Evolutionary conservation across 2,329 filamentous ascomycete species (phyloP).

Genomic region (Sarocladium kiliense): DNA sequence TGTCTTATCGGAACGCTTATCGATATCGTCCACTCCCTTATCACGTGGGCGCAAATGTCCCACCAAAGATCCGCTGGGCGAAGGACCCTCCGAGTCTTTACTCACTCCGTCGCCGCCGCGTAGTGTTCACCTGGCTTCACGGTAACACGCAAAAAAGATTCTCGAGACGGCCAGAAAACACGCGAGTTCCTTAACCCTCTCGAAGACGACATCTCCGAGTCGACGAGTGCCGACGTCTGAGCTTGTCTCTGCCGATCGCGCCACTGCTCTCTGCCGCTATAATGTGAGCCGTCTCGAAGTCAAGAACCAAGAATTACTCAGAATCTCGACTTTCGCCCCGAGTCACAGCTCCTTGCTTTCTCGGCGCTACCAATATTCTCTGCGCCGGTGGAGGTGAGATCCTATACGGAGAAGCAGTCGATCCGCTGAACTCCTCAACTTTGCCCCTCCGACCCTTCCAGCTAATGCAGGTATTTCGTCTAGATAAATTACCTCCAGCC

Average conservation of each 20-base stretch:
- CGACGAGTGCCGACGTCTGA: neutral
- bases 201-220: neutral
- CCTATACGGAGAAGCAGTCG: neutral
- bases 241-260: conserved; percentile 1
- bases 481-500: neutral
- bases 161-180: neutral
- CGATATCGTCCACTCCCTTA: conserved; percentile 25
- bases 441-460: neutral
- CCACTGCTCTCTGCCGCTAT: conserved; percentile 11
- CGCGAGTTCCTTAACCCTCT: neutral
- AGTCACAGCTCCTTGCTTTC: neutral
- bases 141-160: conserved; percentile 1
- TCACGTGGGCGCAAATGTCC: conserved; percentile 37
- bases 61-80: conserved; percentile 23
- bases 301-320: conserved; percentile 9
- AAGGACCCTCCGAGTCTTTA: neutral
- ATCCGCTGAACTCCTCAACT: neutral
- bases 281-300: conserved; percentile 12
- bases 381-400: neutral
- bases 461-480: neutral
- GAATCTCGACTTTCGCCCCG: conserved; percentile 5
- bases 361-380: neutral
- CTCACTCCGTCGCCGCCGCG: neutral
- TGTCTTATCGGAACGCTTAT: conserved; percentile 6
- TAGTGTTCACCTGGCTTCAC: conserved; percentile 6